Percentiles rank a stretch among this genome's conserved stretches.
Conservation (phyloP, 2,329 filamentous ascomycete species). For the Myriosclerotinia curreyana region DNA sequence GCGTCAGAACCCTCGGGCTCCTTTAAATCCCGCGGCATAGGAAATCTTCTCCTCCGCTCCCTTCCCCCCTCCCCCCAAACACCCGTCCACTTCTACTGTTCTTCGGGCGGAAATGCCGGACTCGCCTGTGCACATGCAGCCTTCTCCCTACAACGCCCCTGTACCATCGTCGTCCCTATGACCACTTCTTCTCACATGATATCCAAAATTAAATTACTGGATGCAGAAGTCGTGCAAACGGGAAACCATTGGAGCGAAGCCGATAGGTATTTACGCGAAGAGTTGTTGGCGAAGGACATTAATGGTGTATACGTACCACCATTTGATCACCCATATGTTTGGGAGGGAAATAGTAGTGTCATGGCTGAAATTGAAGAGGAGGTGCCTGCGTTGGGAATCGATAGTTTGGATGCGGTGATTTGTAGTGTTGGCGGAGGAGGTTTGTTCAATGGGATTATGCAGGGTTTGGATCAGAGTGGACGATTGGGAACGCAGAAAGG, state of each 20-base stretch:
- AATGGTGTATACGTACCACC: conserved; percentile 63
- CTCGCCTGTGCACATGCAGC: conserved; percentile 77
- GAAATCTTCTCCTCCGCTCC: conserved; percentile 61
- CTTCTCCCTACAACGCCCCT: conserved; percentile 55
- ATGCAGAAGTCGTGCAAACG: conserved; percentile 64
- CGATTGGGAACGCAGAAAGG: conserved; percentile 6
- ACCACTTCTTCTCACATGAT: conserved; percentile 68
- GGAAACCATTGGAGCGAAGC: conserved; percentile 69
- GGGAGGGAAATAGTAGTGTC: conserved; percentile 61
- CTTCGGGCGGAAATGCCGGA: conserved; percentile 80
- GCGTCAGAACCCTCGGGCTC: conserved; percentile 49
- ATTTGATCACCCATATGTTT: conserved; percentile 66
- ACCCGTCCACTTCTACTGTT: conserved; percentile 70
- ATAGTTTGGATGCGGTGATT: conserved; percentile 61
- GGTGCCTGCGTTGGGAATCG: conserved; percentile 39
- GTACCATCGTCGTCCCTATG: conserved; percentile 41
- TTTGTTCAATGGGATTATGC: conserved; percentile 71
- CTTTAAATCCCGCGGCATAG: conserved; percentile 78
- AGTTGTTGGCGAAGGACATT: conserved; percentile 50
- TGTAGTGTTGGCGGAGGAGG: conserved; percentile 81
- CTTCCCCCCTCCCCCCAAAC: conserved; percentile 32
- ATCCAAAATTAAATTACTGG: conserved; percentile 64
- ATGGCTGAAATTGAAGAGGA: conserved; percentile 45
- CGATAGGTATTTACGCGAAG: conserved; percentile 60
- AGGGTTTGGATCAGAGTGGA: conserved; percentile 47